These are phyloP conservation scores for Phytopythium vexans DNA, from an alignment of 352 stramenopile genomes.

Conservation along the genomic window DNA sequence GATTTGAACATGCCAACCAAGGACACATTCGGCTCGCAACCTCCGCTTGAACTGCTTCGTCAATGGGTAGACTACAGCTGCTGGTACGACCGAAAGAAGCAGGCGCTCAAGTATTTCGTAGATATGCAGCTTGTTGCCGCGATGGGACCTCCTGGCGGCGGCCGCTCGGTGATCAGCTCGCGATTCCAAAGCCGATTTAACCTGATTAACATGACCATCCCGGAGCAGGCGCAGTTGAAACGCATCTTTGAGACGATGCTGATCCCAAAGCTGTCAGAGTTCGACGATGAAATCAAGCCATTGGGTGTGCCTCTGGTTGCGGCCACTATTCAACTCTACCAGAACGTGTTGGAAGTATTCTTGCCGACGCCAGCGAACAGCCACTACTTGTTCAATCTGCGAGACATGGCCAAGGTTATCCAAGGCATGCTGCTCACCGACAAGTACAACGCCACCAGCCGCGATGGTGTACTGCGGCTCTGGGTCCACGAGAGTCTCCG, in stretches of 20 bases:
- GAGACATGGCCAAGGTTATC: constrained; percentile 88
- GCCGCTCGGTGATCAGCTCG: constrained; percentile 85
- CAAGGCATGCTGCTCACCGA: constrained; percentile 79
- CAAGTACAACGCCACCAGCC: constrained; percentile 66
- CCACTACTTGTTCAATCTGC: constrained; percentile 89
- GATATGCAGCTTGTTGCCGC: constrained; percentile 89
- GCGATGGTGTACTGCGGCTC: constrained; percentile 72
- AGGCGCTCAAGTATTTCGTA: constrained; percentile 89
- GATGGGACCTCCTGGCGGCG: constrained; percentile 86
- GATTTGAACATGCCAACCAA: constrained; percentile 93
- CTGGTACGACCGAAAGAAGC: constrained; percentile 92
- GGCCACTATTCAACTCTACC: constrained; percentile 87
- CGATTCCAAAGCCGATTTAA: constrained; percentile 92
- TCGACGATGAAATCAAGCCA: constrained; percentile 88
- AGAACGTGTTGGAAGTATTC: constrained; percentile 80
- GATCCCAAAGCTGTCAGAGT: constrained; percentile 78
- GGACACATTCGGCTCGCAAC: constrained; percentile 90
- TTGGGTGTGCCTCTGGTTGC: constrained; percentile 62
- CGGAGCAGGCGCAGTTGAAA: constrained; percentile 78
- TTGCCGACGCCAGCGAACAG: constrained; percentile 87
- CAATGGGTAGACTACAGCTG: constrained; percentile 92
- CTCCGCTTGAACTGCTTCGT: constrained; percentile 86
- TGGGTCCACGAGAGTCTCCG: constrained; percentile 91
- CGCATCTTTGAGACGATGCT: constrained; percentile 90
- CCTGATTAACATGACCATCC: constrained; percentile 89